Evolutionary conservation across 2,329 filamentous ascomycete genomes (phyloP).

Genomic region (Teratosphaeria gauchensis): DNA sequence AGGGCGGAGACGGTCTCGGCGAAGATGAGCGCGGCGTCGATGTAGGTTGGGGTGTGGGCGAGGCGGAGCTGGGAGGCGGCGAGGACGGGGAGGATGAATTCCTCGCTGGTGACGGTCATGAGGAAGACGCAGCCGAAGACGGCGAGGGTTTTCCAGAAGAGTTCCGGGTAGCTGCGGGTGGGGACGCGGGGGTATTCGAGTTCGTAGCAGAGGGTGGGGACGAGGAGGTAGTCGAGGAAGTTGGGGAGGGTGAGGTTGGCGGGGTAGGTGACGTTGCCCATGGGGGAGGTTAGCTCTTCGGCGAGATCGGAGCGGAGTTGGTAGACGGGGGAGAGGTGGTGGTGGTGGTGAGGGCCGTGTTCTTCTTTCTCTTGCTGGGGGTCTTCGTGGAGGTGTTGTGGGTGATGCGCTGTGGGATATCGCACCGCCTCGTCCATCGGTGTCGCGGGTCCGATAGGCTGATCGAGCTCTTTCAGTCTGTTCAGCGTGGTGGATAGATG

Average conservation of each 20-base stretch:
- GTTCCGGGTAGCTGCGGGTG: constrained; percentile 66
- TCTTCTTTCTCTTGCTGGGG: constrained; percentile 3
- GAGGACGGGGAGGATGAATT: constrained; percentile 89
- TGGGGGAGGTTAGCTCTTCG: constrained; percentile 79
- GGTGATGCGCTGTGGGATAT: constrained; percentile 37
- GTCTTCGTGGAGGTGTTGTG: not conserved
- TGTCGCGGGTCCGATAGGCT: constrained; percentile 40
- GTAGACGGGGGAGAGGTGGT: constrained; percentile 36
- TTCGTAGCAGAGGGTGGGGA: constrained; percentile 95
- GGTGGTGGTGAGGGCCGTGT: constrained; percentile 31
- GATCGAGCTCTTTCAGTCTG: constrained; percentile 68
- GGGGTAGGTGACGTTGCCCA: constrained; percentile 84
- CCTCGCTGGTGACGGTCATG: constrained; percentile 80
- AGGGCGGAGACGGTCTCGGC: constrained; percentile 84
- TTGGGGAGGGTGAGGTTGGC: constrained; percentile 75
- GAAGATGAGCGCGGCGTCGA: constrained; percentile 69
- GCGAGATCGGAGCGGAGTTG: constrained; percentile 79
- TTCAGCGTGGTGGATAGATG: constrained; percentile 82
- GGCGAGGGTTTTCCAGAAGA: constrained; percentile 76
- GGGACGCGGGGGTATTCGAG: constrained; percentile 81
- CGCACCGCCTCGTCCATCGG: constrained; percentile 53
- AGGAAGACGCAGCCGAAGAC: constrained; percentile 96
- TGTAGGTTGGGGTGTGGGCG: constrained; percentile 36
- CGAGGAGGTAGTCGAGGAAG: constrained; percentile 78
- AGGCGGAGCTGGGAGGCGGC: constrained; percentile 56